Base-by-base conservation (phyloP, 768 basidiomycete genomes). In the Suillus decipiens region DNA sequence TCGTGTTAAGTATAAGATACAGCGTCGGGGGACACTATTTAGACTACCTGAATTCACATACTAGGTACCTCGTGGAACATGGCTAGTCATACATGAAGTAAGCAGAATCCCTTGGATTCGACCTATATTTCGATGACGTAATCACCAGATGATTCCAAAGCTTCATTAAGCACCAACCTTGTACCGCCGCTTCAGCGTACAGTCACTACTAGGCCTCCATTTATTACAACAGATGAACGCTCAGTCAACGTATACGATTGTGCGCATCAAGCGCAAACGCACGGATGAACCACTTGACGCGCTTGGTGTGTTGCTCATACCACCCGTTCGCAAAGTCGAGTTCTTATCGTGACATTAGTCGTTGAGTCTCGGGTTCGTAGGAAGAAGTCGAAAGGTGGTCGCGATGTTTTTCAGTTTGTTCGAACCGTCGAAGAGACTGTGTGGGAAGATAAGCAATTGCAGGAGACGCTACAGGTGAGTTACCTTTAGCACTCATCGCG, bases 251-350 rank as follows among this genome's bases (percentile, higher is more conserved):
- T 89, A 85, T 69, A 89, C 92, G 1, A 88, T 93, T 68, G 74
- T 93, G 37, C 85, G 92, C 37, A 92, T 93, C 75, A 93, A 93
- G 73, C 83, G 92, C 39, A 93, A 92, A 70, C 81, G 92, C 28
- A 89, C 84, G 41, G 92, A 93, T 67, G 92, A 92, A 70, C 89
- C 92, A 41, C 78, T 93, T 54, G 92, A 93, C 76, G 92, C 89
- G 41, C 79, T 93, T 66, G 89, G 92, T 89, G 77, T 68, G 80
- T 73, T 34, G 43, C 66, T 39, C 51, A 60, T 61, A 59, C 45
- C 61, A 53, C 60, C 47, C 56, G 57, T 62, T 64, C 64, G 65
- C 63, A 56, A 37, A 31, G 24, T 62, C 48, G 69, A 50, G 28
- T 59, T 39, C 67, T 70, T 42, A 66, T 56, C 17, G 64, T 63